Percentiles rank a stretch among this genome's conserved stretches.
Conservation (phyloP, 345 rosid species). For the Lepidium africanum region DNA sequence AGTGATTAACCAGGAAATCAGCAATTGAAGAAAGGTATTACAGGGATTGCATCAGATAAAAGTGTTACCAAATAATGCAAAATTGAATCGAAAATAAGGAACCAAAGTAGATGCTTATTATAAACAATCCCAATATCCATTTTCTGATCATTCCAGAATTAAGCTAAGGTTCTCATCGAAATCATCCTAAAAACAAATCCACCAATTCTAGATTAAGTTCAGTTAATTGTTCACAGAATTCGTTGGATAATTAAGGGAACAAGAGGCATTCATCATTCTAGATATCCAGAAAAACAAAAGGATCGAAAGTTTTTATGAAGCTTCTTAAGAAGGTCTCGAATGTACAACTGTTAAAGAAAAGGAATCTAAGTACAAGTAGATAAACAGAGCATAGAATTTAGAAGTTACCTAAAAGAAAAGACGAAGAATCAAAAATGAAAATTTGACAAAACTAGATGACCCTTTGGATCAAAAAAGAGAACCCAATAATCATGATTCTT, state of each 20-base stretch:
- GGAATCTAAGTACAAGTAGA: not conserved
- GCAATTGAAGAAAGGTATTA: slow-evolving; percentile 22
- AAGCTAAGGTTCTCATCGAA: not conserved
- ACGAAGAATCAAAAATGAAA: not conserved
- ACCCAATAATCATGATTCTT: slow-evolving; percentile 11
- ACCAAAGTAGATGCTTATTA: not conserved
- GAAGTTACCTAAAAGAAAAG: slow-evolving; percentile 12
- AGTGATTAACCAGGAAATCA: slow-evolving; percentile 3
- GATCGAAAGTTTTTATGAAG: not conserved
- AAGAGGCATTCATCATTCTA: not conserved
- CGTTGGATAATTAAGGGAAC: not conserved
- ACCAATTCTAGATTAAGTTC: not conserved
- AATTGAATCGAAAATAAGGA: not conserved
- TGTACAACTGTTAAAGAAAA: not conserved
- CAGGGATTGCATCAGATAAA: not conserved
- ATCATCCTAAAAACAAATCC: not conserved
- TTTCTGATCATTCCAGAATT: not conserved
- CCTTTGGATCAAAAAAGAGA: slow-evolving; percentile 1
- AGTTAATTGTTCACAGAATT: not conserved
- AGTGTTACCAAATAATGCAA: not conserved
- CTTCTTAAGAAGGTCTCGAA: not conserved
- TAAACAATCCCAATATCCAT: slow-evolving; percentile 3
- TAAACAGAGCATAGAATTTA: not conserved
- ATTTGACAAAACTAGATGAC: not conserved
- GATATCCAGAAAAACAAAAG: not conserved